Base-by-base conservation (phyloP, 139 green algal species). In the Chlamydomonas urium region DNA sequence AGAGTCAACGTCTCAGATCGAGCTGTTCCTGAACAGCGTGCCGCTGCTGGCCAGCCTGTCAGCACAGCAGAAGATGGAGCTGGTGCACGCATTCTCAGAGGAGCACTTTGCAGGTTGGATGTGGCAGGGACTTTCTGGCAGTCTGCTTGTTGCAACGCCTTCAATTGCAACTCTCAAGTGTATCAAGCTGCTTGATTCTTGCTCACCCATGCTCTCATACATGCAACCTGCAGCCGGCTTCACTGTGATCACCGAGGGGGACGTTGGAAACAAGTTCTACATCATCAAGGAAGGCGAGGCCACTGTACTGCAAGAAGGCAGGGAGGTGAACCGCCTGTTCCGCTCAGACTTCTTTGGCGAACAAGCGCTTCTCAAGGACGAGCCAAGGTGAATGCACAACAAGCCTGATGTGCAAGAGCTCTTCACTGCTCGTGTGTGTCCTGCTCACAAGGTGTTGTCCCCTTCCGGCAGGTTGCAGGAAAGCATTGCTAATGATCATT, bases 301-400 rank as follows among this genome's bases (percentile, higher is more conserved):
- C 2, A 45, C 61, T 29, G 83, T 89, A 23, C 42, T 81, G 4
- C 57, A 79, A 70, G 82, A 69, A 28, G 79, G 66, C 47, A 79
- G 79, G 68, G 86, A 89, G 75, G 88, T 97, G 2, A 97, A 97
- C 84, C 83, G 92, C 62, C 87, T 97, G 33, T 96, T 96, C 83
- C 86, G 85, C 14, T 76, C 84, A 19, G 92, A 97, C 82, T 97
- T 93, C 73, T 97, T 98, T 77, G 94, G 94, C 0, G 94, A 97
- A 80, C 63, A 80, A 19, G 89, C 90, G 3, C 81, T 98, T 73
- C 85, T 97, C 21, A 82, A 73, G 31, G 83, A 93, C 42, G 83
- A 93, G 75, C 83, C 88, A 6, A 63, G 53, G 53, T 63, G 53
- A n/a, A n/a, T n/a, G n/a, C n/a, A n/a, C n/a, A n/a, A n/a, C n/a